phyloP scores from a whole-genome alignment of 2,329 filamentous ascomycete genomes.

The Xylaria multiplex region DNA sequence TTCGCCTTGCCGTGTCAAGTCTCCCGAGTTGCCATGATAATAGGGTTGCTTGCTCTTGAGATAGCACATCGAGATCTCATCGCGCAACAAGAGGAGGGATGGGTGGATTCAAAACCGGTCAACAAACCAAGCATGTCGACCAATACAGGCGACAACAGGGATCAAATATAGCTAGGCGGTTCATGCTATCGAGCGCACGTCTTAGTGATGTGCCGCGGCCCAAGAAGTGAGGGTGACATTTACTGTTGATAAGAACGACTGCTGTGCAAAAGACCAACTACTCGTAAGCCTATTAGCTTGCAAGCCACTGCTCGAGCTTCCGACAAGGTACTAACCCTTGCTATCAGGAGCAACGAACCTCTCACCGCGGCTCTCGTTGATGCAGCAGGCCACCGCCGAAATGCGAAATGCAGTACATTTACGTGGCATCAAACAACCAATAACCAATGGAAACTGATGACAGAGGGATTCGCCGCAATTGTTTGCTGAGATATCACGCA shows the following conservation, averaged over 20 bases:
- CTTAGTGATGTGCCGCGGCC: slow-evolving; percentile 8
- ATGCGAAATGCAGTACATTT: slow-evolving; percentile 28
- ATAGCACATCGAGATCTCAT: slow-evolving; percentile 14
- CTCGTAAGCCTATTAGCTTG: slow-evolving; percentile 25
- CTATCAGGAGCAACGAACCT: slow-evolving; percentile 23
- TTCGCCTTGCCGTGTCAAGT: slow-evolving; percentile 12
- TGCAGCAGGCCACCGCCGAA: slow-evolving; percentile 30
- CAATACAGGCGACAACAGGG: slow-evolving; percentile 18
- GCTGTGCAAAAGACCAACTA: slow-evolving; percentile 21
- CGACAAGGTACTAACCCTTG: slow-evolving; percentile 17
- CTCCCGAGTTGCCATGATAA: slow-evolving; percentile 9
- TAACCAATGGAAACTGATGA: slow-evolving; percentile 41
- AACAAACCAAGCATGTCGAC: slow-evolving; percentile 2
- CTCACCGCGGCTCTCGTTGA: slow-evolving; percentile 31
- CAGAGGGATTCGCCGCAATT: slow-evolving; percentile 44
- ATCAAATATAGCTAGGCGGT: slow-evolving; percentile 29
- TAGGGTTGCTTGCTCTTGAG: not conserved
- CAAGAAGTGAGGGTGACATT: slow-evolving; percentile 26
- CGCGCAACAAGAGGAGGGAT: slow-evolving; percentile 15
- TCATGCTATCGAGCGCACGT: slow-evolving; percentile 22
- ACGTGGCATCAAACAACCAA: slow-evolving; percentile 31
- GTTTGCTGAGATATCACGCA: slow-evolving; percentile 36
- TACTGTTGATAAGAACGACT: slow-evolving; percentile 18
- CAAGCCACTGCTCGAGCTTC: slow-evolving; percentile 26
- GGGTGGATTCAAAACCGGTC: slow-evolving; percentile 3